Percentiles rank a stretch among this genome's conserved stretches.
phyloP scores from a whole-genome alignment of 805 yeast genomes.

The Wickerhamiella azymoides region DNA sequence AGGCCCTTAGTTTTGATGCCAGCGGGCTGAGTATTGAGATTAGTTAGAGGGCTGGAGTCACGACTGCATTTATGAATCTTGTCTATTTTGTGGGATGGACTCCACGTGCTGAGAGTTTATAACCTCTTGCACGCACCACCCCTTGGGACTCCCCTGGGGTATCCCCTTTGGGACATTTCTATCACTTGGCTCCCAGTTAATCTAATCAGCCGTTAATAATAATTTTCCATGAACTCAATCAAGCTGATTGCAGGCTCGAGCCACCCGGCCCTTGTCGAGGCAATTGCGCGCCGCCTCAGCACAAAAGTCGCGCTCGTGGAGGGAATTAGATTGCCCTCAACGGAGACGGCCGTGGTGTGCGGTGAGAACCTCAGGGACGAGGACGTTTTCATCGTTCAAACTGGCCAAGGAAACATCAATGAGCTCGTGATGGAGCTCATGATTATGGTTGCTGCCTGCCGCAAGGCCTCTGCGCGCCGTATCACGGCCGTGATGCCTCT shows the following conservation, averaged over 20 bases:
- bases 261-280: conserved; percentile 70
- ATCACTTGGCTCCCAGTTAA: no score
- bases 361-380: conserved; percentile 90
- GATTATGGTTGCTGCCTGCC: conserved; percentile 87
- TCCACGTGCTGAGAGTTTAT: no score
- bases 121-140: no score
- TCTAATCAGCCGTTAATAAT: neutral
- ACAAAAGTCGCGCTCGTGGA: conserved; percentile 39
- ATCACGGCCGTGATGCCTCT: conserved; percentile 92
- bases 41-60: neutral
- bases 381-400: conserved; percentile 47
- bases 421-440: conserved; percentile 78
- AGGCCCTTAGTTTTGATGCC: neutral
- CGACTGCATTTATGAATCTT: no score
- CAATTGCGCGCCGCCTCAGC: conserved; percentile 54
- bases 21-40: neutral
- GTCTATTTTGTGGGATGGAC: no score
- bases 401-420: conserved; percentile 76
- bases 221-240: conserved; percentile 36
- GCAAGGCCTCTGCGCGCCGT: conserved; percentile 85
- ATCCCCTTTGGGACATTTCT: no score
- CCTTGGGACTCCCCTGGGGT: no score
- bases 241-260: conserved; percentile 40
- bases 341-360: conserved; percentile 28
- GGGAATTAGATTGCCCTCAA: conserved; percentile 32